Conservation (phyloP, 495 filamentous ascomycete genomes). For the Penicillium antarcticum region DNA sequence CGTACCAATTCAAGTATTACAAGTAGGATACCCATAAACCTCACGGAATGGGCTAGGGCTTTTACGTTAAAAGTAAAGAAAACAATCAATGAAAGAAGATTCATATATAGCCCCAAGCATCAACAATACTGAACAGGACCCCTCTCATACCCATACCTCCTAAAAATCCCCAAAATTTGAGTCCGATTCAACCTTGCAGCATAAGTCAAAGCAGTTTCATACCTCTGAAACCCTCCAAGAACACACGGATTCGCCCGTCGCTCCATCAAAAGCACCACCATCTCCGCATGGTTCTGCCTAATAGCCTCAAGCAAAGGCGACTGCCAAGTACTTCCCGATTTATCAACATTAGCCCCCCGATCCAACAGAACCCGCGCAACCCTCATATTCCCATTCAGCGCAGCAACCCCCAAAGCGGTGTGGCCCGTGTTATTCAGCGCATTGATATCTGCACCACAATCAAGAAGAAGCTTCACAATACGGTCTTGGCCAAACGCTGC, state of each 20-base stretch:
- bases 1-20: too few relatives aligned
- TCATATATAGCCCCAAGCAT: not conserved
- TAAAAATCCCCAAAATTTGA: not conserved
- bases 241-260: constrained; percentile 9
- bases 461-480: constrained; percentile 37
- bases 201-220: not conserved
- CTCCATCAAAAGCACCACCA: constrained; percentile 11
- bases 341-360: constrained; percentile 30
- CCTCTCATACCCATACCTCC: not conserved
- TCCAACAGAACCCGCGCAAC: constrained; percentile 38
- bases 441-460: constrained; percentile 40
- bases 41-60: too few relatives aligned
- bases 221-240: not conserved
- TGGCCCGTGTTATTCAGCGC: constrained; percentile 26
- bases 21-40: too few relatives aligned
- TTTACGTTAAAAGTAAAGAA: not conserved
- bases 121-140: not conserved
- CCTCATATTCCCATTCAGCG: constrained; percentile 30
- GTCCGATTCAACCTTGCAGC: not conserved
- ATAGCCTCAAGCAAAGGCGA: constrained; percentile 18
- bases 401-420: constrained; percentile 42
- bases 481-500: constrained; percentile 31
- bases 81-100: not conserved
- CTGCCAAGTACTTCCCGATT: constrained; percentile 1
- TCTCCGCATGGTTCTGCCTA: not conserved